Base-by-base conservation (phyloP, 345 rosid genomes). In the Eucalyptus cloeziana region DNA sequence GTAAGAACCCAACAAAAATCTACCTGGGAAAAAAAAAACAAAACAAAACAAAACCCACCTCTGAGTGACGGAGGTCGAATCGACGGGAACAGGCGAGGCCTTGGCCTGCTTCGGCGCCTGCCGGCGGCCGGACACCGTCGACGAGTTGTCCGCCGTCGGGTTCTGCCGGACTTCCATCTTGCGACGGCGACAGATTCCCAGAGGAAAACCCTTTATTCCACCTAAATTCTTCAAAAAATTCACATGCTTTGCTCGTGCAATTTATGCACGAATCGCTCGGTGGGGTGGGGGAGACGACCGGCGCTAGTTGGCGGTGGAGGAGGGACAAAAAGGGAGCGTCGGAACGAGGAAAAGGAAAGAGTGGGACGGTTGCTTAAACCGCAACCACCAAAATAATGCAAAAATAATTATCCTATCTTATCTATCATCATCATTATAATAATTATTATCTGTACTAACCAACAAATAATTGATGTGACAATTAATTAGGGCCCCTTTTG, bases 41-140 rank as follows among this genome's bases (percentile, higher is more conserved):
- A 3, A 16, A 4, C 54, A 52, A 40, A 47, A 14, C 0, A 52
- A 52, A 27, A 22, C 5, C 51, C 15, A 92, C 96, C 96, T 92
- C 87, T 93, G 94, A 71, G 95, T 86, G 88, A 95, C 96, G 67
- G 96, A 92, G 60, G 93, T 86, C 60, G 94, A 91, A 88, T 95
- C 95, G 58, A 91, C 92, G 64, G 90, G 76, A 87, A 86, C 91
- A 24, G 93, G 89, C 47, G 93, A 52, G 64, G 93, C 40, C 51
- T 86, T 89, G 21, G 93, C 93, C 87, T 92, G 95, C 87, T 94
- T 94, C 10, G 92, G 17, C 19, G 90, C 51, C 67, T 79, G 93
- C 49, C 88, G 93, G 33, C 40, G 94, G 62, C 90, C 91, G 47
- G 89, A 25, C 85, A 89, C 54, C 88, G 58, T 52, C 58, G 94